phyloP scores from a whole-genome alignment of 371 early-diverging fungal genomes.

The Mucor indicus region DNA sequence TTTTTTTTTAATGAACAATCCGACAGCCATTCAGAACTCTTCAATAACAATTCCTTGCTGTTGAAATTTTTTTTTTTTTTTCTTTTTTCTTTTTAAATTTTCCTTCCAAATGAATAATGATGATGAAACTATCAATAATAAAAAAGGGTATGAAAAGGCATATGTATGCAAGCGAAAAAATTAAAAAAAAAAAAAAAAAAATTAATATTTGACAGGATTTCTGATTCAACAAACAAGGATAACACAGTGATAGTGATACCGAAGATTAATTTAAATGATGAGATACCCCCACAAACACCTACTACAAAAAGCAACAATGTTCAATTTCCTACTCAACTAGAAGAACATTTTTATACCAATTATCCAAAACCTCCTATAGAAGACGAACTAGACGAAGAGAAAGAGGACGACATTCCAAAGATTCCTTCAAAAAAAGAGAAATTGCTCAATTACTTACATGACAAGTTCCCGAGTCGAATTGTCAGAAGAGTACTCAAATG shows the following conservation, averaged over 20 bases:
- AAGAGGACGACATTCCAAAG: too few relatives aligned
- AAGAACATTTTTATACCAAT: constrained; percentile 6
- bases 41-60: too few relatives aligned
- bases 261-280: neutral
- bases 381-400: constrained; percentile 3
- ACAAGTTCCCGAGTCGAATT: constrained; percentile 47
- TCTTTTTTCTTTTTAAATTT: too few relatives aligned
- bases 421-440: constrained; percentile 6
- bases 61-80: too few relatives aligned
- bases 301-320: neutral
- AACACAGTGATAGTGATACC: neutral
- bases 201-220: constrained; percentile 1
- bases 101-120: too few relatives aligned
- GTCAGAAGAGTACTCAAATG: constrained; percentile 56
- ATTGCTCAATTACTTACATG: constrained; percentile 20
- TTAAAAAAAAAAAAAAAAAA: too few relatives aligned
- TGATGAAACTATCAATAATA: too few relatives aligned
- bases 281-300: neutral
- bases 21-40: too few relatives aligned
- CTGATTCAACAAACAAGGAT: constrained; percentile 1
- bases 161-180: too few relatives aligned
- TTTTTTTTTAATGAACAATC: too few relatives aligned
- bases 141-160: too few relatives aligned
- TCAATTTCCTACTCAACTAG: constrained; percentile 12
- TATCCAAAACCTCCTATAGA: constrained; percentile 20